Evolutionary conservation across 1,139 yeast species (phyloP).

Genomic region (Zygoascus hellenicus): DNA sequence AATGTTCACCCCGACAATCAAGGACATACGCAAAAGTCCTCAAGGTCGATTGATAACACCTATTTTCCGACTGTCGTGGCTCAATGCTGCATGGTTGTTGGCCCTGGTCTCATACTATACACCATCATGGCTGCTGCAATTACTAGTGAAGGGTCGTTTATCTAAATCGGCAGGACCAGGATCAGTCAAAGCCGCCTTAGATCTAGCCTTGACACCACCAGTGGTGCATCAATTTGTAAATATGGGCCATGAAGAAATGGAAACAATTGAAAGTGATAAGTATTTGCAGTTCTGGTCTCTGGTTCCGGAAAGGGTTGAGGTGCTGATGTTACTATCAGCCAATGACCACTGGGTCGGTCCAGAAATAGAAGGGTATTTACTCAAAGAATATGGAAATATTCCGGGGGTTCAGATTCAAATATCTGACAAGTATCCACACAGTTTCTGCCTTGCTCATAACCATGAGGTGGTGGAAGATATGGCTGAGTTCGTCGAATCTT

Average conservation of each 20-base stretch:
- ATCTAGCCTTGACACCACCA: constrained; percentile 38
- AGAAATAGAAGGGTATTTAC: constrained; percentile 41
- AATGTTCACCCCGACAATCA: constrained; percentile 57
- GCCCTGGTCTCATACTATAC: constrained; percentile 20
- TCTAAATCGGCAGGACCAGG: constrained; percentile 30
- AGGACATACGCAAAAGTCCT: constrained; percentile 47
- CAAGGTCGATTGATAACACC: constrained; percentile 43
- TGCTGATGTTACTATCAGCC: constrained; percentile 55
- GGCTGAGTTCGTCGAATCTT: background rate
- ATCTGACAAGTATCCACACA: constrained; percentile 42
- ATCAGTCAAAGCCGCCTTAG: constrained; percentile 42
- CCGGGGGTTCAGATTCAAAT: constrained; percentile 32
- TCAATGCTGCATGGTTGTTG: constrained; percentile 4
- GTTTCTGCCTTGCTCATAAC: constrained; percentile 54
- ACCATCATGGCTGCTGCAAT: constrained; percentile 17
- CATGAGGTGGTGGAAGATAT: constrained; percentile 40
- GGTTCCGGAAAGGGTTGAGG: constrained; percentile 25
- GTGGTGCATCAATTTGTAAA: constrained; percentile 49
- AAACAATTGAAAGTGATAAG: constrained; percentile 36
- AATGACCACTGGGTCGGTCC: constrained; percentile 59
- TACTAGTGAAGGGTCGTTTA: constrained; percentile 15
- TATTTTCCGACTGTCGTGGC: constrained; percentile 17
- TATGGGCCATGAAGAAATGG: constrained; percentile 56
- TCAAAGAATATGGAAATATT: constrained; percentile 35
- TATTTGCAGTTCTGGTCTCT: constrained; percentile 44